Percentiles rank a stretch among this genome's conserved stretches.
Conservation (phyloP, 1,284 basidiomycete genomes). For the Leccinum subrobustum region DNA sequence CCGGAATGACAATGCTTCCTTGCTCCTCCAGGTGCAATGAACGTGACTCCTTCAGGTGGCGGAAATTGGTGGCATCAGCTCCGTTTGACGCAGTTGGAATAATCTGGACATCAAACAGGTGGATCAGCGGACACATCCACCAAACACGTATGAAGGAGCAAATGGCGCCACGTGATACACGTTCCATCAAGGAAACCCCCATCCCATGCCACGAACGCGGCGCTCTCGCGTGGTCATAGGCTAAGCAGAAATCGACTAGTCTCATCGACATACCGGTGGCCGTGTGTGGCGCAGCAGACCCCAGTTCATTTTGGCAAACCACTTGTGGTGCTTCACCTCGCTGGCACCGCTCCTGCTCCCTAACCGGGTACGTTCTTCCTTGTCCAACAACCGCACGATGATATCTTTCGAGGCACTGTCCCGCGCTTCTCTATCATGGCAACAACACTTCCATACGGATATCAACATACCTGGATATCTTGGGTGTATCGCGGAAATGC, state of each 20-base stretch:
- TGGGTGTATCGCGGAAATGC: constrained; percentile 83
- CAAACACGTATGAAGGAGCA: constrained; percentile 8
- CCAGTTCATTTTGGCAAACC: constrained; percentile 97
- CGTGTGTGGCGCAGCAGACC: constrained; percentile 90
- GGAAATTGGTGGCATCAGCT: constrained; percentile 87
- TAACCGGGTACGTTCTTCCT: constrained; percentile 87
- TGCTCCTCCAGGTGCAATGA: constrained; percentile 85
- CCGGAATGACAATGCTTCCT: constrained; percentile 35
- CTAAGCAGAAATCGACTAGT: constrained; percentile 10
- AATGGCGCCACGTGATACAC: constrained; percentile 14
- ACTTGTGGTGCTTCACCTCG: constrained; percentile 98
- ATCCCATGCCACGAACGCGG: neutral
- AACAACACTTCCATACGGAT: neutral
- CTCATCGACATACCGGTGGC: constrained; percentile 73
- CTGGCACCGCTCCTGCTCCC: constrained; percentile 94
- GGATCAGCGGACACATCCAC: constrained; percentile 23
- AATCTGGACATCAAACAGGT: constrained; percentile 52
- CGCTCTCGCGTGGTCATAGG: neutral
- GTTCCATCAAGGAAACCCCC: neutral
- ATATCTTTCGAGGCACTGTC: constrained; percentile 83
- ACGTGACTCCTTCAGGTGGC: constrained; percentile 85
- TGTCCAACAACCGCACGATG: constrained; percentile 87
- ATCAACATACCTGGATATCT: constrained; percentile 74
- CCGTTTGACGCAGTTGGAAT: constrained; percentile 83
- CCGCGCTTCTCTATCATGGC: constrained; percentile 15